Percentiles rank a stretch among this genome's conserved stretches.
phyloP scores from a whole-genome alignment of 2,329 filamentous ascomycete species.

The Bipolaris cookei region DNA sequence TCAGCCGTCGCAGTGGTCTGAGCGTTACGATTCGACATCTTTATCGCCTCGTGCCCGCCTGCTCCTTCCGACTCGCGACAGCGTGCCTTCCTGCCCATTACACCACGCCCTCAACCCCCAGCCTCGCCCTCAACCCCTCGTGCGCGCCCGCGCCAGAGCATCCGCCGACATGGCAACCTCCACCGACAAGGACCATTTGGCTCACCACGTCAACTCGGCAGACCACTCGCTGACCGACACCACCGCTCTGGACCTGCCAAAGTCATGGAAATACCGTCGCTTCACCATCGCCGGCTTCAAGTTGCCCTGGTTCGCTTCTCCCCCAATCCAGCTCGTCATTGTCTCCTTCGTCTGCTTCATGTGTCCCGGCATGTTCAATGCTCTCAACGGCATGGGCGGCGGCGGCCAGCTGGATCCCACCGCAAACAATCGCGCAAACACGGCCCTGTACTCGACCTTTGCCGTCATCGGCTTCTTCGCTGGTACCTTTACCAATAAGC shows the following conservation, averaged over 20 bases:
- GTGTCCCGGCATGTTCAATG: constrained; percentile 63
- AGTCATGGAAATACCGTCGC: constrained; percentile 57
- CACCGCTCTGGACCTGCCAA: constrained; percentile 46
- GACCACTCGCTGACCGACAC: constrained; percentile 43
- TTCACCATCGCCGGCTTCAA: constrained; percentile 50
- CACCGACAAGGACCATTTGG: constrained; percentile 30
- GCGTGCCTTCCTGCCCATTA: background rate
- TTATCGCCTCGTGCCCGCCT: constrained; percentile 14
- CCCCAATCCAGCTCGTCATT: constrained; percentile 56
- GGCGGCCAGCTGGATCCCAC: constrained; percentile 57
- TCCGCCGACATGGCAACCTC: constrained; percentile 32
- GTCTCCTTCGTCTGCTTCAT: constrained; percentile 61
- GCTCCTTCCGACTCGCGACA: background rate
- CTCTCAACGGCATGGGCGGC: constrained; percentile 59
- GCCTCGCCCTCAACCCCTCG: background rate
- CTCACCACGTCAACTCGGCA: constrained; percentile 36
- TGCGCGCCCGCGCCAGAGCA: constrained; percentile 1
- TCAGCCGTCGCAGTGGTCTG: constrained; percentile 18
- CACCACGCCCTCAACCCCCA: background rate
- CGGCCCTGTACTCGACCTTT: constrained; percentile 75
- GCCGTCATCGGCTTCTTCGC: constrained; percentile 69
- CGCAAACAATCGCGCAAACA: constrained; percentile 70
- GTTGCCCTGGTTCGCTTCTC: constrained; percentile 59
- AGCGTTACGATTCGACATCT: constrained; percentile 18
- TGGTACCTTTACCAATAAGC: constrained; percentile 75